Base-by-base conservation (phyloP, 2,329 filamentous ascomycete species). In the Xylaria sp. region DNA sequence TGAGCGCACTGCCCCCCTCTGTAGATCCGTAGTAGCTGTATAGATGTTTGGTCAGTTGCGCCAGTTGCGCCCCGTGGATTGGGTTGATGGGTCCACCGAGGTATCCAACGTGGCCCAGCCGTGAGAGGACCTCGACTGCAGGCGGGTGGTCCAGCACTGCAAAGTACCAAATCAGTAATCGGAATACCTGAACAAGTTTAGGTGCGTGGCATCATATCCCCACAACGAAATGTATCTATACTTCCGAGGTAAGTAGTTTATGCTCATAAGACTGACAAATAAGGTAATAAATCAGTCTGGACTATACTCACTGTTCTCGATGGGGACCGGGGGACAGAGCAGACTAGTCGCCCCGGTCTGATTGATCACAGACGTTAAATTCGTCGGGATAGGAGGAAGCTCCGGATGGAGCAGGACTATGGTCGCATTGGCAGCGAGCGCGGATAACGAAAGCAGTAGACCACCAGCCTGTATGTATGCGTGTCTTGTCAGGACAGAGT, bases 51-150 rank as follows among this genome's bases (percentile, higher is more conserved):
- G 63, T 50, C 9, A 62, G 11, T 24, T 62, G 47, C 7, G 62
- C 59, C 21, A 67, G 40, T 39, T 49, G 48, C 4, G 56, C 54
- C 7, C 62, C 64, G 1, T 54, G 50, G 6, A 59, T 39, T 1
- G 63, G 64, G 39, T 67, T 66, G 8, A 66, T 57, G 13, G 64
- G 64, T 9, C 62, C 62, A 19, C 65, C 64, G 16, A 60, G 44
- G 42, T 66, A 67, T 11, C 57, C 62, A 11, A 63, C 42, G 21
- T 63, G 61, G 21, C 63, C 59, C 4, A 67, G 50, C 19, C 56
- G 61, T 0, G 55, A 51, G 2, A 66, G 39, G 6, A 24, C 40
- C 21, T 63, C 60, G 3, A 63, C 29, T n/a, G 54, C 62, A 4
- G 37, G 39, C 1, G 58, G 55, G 39, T 53, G 51, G 24, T 54